Base-by-base conservation (phyloP, 2,329 filamentous ascomycete genomes). In the Diaporthe eres region DNA sequence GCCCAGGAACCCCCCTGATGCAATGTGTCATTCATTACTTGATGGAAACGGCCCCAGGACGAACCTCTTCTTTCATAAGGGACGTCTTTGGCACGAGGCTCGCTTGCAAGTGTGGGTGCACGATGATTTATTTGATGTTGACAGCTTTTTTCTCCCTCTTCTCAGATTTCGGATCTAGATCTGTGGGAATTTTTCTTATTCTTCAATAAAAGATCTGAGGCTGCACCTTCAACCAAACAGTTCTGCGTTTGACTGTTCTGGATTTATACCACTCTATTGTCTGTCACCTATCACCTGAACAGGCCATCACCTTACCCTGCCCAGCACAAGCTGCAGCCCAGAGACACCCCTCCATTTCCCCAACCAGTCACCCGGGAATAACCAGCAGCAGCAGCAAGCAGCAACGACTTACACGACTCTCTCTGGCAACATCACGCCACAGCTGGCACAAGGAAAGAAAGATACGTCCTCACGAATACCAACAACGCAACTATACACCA, bases 21-120 rank as follows among this genome's bases (percentile, higher is more conserved):
- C 72, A 77, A 79, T 79, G 78, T 79, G 78, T 79, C 78, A 79
- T 79, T 75, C 78, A 79, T 78, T 79, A 79, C 78, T 57, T 79
- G 78, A 79, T 79, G 78, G 72, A 78, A 79, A 79, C 74, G 44
- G 75, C 60, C 37, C n/a, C n/a, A 65, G 60, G 72, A 71, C 58
- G 65, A 60, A 47, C 57, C 37, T 39, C 53, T 70, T 67, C 75
- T 76, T 53, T 75, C 67, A 70, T 61, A 74, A 78, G 78, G 77
- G 77, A 44, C 77, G 70, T 78, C 75, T 74, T 12, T 68, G 77
- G 76, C 71, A 61, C 42, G 44, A 72, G 57, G 70, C 47, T 70
- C 65, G 65, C 65, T 55, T 53, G 58, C 65, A 28, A 34, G 47
- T 42, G 65, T 39, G 65, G n/a, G 65, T 19, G 19, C 65, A 39